phyloP scores from a whole-genome alignment of 2,329 filamentous ascomycete genomes.

The Hypoxylon sp. region DNA sequence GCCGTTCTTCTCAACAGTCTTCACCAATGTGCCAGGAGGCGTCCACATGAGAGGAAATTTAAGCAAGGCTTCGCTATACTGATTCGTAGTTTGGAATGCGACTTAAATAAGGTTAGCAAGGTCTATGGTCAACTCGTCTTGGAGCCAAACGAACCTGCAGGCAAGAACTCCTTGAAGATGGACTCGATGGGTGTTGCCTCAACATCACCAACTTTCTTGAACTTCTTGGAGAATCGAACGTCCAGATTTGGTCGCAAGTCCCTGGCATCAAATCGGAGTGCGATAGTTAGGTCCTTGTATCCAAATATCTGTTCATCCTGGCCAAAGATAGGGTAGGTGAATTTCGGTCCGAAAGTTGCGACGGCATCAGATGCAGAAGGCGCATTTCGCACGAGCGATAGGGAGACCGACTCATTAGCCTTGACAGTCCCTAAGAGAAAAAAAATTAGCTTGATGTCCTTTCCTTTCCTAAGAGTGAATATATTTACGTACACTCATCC shows the following conservation, averaged over 20 bases:
- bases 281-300: slow-evolving; percentile 85
- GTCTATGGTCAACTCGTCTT: neutral
- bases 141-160: slow-evolving; percentile 67
- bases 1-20: slow-evolving; percentile 74
- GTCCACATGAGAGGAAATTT: slow-evolving; percentile 65
- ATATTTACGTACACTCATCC: slow-evolving; percentile 50
- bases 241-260: slow-evolving; percentile 85
- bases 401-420: slow-evolving; percentile 73
- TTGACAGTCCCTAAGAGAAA: slow-evolving; percentile 67
- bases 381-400: slow-evolving; percentile 61
- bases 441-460: slow-evolving; percentile 18
- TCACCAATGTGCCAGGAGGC: slow-evolving; percentile 82
- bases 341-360: slow-evolving; percentile 83
- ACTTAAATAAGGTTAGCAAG: slow-evolving; percentile 61
- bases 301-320: slow-evolving; percentile 94
- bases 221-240: slow-evolving; percentile 79
- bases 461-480: slow-evolving; percentile 1
- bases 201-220: slow-evolving; percentile 76
- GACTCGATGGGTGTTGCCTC: slow-evolving; percentile 78
- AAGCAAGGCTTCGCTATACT: slow-evolving; percentile 74
- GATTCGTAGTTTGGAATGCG: slow-evolving; percentile 73
- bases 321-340: slow-evolving; percentile 93
- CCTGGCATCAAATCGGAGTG: slow-evolving; percentile 75
- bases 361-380: slow-evolving; percentile 66
- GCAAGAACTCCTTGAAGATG: slow-evolving; percentile 76